Evolutionary conservation across 305 asterid genomes (phyloP).

Genomic region (Solanum hybrid): DNA sequence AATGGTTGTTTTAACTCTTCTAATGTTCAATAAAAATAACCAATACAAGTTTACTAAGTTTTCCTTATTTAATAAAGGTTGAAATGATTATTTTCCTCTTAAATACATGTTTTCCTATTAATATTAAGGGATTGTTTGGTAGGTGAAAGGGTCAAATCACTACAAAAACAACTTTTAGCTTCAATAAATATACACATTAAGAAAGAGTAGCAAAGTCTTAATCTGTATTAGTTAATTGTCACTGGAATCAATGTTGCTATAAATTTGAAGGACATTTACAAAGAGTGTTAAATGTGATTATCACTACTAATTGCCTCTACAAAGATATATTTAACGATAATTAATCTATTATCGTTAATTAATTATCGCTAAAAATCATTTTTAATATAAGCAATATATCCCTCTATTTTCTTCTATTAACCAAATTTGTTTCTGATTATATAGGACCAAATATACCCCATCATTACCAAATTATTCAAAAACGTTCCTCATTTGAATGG

Average conservation of each 20-base stretch:
- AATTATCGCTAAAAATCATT: rapidly evolving
- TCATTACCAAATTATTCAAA: not conserved
- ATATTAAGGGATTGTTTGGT: not conserved
- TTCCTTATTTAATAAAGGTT: not conserved
- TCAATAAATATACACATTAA: not conserved
- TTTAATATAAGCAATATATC: not conserved
- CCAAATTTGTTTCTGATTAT: not conserved
- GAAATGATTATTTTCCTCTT: not conserved
- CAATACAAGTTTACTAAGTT: not conserved
- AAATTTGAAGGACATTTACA: no score
- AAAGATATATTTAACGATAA: no score
- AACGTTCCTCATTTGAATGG: not conserved
- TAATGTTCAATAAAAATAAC: not conserved
- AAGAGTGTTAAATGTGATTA: not conserved
- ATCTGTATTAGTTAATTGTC: not conserved
- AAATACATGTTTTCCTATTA: not conserved
- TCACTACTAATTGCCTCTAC: not conserved
- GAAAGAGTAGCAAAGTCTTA: not conserved
- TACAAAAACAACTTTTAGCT: not conserved
- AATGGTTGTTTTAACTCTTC: not conserved
- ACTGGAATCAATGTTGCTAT: no score
- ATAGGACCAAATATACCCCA: not conserved
- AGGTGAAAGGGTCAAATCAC: not conserved
- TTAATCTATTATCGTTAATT: no score
- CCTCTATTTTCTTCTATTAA: not conserved